Evolutionary conservation across 1,284 basidiomycete species (phyloP), one percentile per base, ranked within the genome.

Genomic region (Pseudozyma tsukubaensis): DNA sequence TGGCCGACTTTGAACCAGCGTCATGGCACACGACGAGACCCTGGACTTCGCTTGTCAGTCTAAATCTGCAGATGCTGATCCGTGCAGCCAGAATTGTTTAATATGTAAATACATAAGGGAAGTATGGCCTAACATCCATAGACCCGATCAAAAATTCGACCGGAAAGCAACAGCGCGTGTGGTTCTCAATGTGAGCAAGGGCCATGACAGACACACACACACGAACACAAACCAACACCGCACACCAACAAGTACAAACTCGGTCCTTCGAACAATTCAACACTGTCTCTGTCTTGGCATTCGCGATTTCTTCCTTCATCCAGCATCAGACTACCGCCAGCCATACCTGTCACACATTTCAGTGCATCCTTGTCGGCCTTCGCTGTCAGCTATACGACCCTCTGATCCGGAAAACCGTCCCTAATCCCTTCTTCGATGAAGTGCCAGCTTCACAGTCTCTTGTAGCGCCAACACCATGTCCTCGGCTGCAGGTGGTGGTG

Each of bases 381-480:
- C 36, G 36, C 36, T 37, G 36, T 14, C n/a, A n/a, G n/a, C n/a
- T 37, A 37, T 37, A 8, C 36, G 36, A 37, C 14, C 9, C 36
- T 37, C 36, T 14, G 36, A 37, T 37, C n/a, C n/a, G n/a, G n/a
- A n/a, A n/a, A n/a, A n/a, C n/a, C n/a, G n/a, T n/a, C n/a, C n/a
- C n/a, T n/a, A n/a, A n/a, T n/a, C 42, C n/a, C 16, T 29, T 47
- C 29, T 36, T 67, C 54, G 50, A 67, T 67, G 64, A 18, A 34
- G 36, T 18, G 42, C 58, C 16, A 43, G 40, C 63, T 37, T 29
- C 16, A n/a, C 19, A 21, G 50, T 16, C 29, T 21, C 18, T 68
- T 49, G 54, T 49, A 45, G 44, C 4, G 40, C n/a, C 40, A 40
- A 40, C 49, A 29, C 40, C 19, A 63, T 63, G 60, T 63, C 58